Percentiles rank a stretch among this genome's conserved stretches.
phyloP scores from a whole-genome alignment of 352 stramenopile genomes.

The Peronosclerospora sorghi region DNA sequence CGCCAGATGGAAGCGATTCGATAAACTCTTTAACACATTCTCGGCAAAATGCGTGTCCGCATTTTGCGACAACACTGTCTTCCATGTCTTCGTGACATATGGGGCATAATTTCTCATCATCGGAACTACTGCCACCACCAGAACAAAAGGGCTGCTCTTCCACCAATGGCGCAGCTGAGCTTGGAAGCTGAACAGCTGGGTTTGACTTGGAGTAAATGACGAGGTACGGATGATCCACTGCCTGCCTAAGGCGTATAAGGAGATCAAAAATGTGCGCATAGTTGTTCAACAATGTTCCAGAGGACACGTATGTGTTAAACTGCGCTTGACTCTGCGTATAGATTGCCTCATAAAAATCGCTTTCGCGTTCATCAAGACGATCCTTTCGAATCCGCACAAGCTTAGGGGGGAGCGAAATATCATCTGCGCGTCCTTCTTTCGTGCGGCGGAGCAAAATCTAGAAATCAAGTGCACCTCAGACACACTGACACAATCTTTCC shows the following conservation, averaged over 20 bases:
- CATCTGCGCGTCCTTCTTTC: slow-evolving; percentile 94
- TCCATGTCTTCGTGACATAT: slow-evolving; percentile 92
- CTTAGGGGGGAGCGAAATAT: slow-evolving; percentile 86
- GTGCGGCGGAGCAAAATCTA: slow-evolving; percentile 94
- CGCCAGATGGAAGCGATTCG: slow-evolving; percentile 51
- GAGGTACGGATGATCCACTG: slow-evolving; percentile 98
- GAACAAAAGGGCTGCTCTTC: slow-evolving; percentile 54
- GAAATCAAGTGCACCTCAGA: neutral
- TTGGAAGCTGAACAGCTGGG: slow-evolving; percentile 55
- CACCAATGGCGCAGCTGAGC: slow-evolving; percentile 28
- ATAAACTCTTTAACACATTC: slow-evolving; percentile 77
- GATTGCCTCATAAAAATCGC: slow-evolving; percentile 98
- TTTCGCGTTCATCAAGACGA: slow-evolving; percentile 81
- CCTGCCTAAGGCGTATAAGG: slow-evolving; percentile 95
- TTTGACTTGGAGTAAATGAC: slow-evolving; percentile 88
- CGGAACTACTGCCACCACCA: slow-evolving; percentile 10
- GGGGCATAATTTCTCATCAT: slow-evolving; percentile 49
- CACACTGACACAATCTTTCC: neutral
- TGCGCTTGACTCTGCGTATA: slow-evolving; percentile 96
- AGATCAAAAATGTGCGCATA: slow-evolving; percentile 99
- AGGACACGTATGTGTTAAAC: slow-evolving; percentile 98
- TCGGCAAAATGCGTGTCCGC: slow-evolving; percentile 87
- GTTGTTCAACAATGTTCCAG: slow-evolving; percentile 98
- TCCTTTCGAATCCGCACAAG: slow-evolving; percentile 83
- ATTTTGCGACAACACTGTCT: slow-evolving; percentile 83